Conservation (phyloP, 306 rosid species). For the Cajanus cajan region DNA sequence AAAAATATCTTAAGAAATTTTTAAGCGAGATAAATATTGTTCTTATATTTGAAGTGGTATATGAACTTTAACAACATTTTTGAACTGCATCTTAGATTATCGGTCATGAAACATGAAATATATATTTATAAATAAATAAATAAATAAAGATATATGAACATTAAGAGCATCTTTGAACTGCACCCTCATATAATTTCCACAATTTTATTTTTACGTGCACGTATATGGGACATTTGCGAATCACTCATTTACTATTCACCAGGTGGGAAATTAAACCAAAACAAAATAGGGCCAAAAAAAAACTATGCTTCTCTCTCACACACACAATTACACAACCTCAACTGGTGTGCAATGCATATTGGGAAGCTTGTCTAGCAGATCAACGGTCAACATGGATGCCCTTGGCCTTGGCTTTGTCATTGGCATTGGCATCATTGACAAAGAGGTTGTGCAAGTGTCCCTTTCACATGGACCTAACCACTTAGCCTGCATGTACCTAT, state of each 20-base stretch:
- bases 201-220: too few species aligned
- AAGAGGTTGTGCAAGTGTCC: conserved; percentile 40
- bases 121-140: too few species aligned
- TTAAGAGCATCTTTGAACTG: too few species aligned
- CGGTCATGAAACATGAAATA: too few species aligned
- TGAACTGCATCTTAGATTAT: too few species aligned
- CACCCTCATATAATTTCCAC: too few species aligned
- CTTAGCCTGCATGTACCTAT: conserved; percentile 78
- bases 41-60: too few species aligned
- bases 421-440: conserved; percentile 34
- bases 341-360: conserved; percentile 49
- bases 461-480: conserved; percentile 81
- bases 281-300: neutral
- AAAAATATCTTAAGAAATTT: too few species aligned
- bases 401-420: conserved; percentile 44
- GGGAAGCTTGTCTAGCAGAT: conserved; percentile 66
- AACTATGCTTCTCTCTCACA: neutral
- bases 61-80: too few species aligned
- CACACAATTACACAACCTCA: conserved; percentile 48
- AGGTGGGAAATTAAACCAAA: neutral
- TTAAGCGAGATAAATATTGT: too few species aligned
- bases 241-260: conserved; percentile 16
- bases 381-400: conserved; percentile 84
- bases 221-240: too few species aligned
- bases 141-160: too few species aligned